A percentile compares a stretch with the other conserved stretches of the same genome.
Evolutionary conservation across 805 yeast species (phyloP).

Genomic region (Jamesozyma gamospora): DNA sequence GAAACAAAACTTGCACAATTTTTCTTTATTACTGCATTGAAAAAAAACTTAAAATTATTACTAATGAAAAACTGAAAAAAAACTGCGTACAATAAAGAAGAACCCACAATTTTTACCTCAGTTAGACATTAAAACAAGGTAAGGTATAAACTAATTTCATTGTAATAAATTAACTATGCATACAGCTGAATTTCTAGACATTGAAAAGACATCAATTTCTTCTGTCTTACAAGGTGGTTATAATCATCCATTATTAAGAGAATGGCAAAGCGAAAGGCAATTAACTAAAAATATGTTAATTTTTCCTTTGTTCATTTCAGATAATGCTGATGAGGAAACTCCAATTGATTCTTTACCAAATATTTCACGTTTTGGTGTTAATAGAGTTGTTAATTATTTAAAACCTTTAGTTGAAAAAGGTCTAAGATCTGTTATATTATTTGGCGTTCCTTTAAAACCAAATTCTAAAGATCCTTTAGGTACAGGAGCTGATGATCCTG

Average conservation of each 20-base stretch:
- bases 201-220: conserved; percentile 49
- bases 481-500: conserved; percentile 88
- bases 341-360: conserved; percentile 73
- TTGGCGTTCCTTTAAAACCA: conserved; percentile 78
- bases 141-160: no score
- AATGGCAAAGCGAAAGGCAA: conserved; percentile 85
- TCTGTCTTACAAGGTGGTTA: conserved; percentile 90
- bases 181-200: conserved; percentile 58
- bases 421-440: conserved; percentile 71
- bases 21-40: no score
- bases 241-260: conserved; percentile 77
- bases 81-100: no score
- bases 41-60: no score
- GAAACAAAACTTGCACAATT: no score
- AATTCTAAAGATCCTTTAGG: conserved; percentile 75
- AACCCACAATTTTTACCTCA: no score
- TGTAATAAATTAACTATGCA: no score
- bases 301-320: conserved; percentile 82
- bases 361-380: conserved; percentile 78
- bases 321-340: conserved; percentile 68
- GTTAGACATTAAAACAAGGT: no score
- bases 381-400: conserved; percentile 66
- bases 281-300: conserved; percentile 82
- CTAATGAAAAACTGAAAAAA: no score
- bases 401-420: conserved; percentile 67